Evolutionary conservation across 1,139 yeast genomes (phyloP).

Genomic region (Saccharomyces uvarum): DNA sequence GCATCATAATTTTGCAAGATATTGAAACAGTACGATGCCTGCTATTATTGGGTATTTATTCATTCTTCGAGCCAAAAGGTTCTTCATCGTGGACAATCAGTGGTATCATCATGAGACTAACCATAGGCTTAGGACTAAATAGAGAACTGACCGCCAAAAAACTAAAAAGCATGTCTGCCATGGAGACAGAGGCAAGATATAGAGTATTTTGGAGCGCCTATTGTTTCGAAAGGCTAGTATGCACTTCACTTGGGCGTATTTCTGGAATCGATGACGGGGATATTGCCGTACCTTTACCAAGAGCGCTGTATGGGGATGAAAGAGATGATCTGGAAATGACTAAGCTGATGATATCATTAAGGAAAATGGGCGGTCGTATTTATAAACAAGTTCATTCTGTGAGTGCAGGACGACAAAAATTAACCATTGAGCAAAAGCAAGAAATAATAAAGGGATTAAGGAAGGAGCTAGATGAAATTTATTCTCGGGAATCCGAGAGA

Average conservation of each 20-base stretch:
- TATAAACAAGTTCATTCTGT: constrained; percentile 39
- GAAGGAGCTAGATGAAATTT: constrained; percentile 39
- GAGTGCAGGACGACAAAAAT: constrained; percentile 29
- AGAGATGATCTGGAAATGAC: constrained; percentile 36
- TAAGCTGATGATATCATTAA: constrained; percentile 35
- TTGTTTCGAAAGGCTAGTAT: constrained; percentile 41
- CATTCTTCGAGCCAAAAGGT: constrained; percentile 40
- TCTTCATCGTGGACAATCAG: constrained; percentile 43
- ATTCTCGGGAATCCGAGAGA: constrained; percentile 22
- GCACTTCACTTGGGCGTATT: constrained; percentile 40
- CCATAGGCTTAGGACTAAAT: constrained; percentile 40
- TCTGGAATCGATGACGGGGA: constrained; percentile 42
- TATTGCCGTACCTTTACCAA: constrained; percentile 39
- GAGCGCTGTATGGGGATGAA: constrained; percentile 35
- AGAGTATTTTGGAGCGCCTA: constrained; percentile 47
- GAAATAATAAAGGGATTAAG: constrained; percentile 32
- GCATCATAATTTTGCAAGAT: constrained; percentile 34
- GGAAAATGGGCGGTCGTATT: constrained; percentile 40
- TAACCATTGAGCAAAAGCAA: constrained; percentile 29
- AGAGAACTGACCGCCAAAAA: constrained; percentile 31
- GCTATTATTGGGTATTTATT: constrained; percentile 39
- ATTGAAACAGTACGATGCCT: constrained; percentile 36
- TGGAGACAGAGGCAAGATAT: constrained; percentile 37
- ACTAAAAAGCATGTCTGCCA: constrained; percentile 24
- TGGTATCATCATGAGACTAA: constrained; percentile 39